phyloP scores from a whole-genome alignment of 2,329 filamentous ascomycete genomes.

The Neophaeococcomyces aloes region DNA sequence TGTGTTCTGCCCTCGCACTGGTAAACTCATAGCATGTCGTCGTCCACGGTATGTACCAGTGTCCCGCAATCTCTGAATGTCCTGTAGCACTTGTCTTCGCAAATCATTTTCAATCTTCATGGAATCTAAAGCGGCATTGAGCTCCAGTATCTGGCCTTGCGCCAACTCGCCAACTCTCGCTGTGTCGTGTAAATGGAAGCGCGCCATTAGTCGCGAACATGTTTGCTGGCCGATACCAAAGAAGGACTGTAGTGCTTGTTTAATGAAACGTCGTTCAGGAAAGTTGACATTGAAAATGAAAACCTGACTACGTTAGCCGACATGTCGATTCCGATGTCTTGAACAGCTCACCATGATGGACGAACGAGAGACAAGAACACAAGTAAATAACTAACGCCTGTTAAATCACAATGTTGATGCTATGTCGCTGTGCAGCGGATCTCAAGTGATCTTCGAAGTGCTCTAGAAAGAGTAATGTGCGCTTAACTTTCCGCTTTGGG shows the following conservation, averaged over 20 bases:
- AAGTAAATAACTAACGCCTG: neutral
- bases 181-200: slow-evolving; percentile 75
- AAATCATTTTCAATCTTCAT: slow-evolving; percentile 95
- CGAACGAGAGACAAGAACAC: neutral
- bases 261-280: slow-evolving; percentile 68
- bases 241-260: slow-evolving; percentile 63
- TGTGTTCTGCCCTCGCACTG: slow-evolving; percentile 82
- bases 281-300: slow-evolving; percentile 84
- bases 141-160: slow-evolving; percentile 64
- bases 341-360: neutral
- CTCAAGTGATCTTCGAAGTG: no score
- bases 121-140: slow-evolving; percentile 74
- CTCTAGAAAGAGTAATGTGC: neutral
- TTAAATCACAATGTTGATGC: no score
- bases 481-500: slow-evolving; percentile 3
- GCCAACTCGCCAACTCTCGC: slow-evolving; percentile 66
- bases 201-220: slow-evolving; percentile 69
- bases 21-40: slow-evolving; percentile 84
- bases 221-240: slow-evolving; percentile 68
- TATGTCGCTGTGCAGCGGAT: no score
- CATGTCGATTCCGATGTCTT: no score
- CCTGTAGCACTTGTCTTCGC: slow-evolving; percentile 64
- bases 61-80: slow-evolving; percentile 76
- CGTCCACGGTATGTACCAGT: slow-evolving; percentile 84
- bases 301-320: slow-evolving; percentile 42